These are phyloP conservation scores for Lipomyces yamadae DNA, from an alignment of 805 yeast species.

Conservation along the genomic window DNA sequence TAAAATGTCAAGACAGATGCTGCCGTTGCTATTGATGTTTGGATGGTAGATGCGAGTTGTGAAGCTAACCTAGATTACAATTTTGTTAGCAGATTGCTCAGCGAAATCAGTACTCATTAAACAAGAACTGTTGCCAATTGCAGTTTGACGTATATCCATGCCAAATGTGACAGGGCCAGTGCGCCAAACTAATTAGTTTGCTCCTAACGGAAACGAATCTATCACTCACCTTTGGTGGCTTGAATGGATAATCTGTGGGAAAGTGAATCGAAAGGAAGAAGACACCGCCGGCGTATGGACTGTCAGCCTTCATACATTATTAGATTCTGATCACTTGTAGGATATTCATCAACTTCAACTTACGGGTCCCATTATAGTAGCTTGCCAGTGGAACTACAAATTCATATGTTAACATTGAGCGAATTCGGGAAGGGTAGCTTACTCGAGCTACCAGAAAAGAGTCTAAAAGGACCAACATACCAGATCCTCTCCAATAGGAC, in stretches of 20 bases:
- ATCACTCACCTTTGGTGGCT: conserved; percentile 76
- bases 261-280: conserved; percentile 94
- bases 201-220: neutral
- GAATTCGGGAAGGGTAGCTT: neutral
- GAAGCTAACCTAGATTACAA: conserved; percentile 59
- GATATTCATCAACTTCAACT: neutral
- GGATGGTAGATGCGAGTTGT: conserved; percentile 97
- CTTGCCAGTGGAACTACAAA: conserved; percentile 92
- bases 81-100: neutral
- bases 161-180: too few species aligned
- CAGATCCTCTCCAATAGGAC: conserved; percentile 97
- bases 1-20: conserved; percentile 93
- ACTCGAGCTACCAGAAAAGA: neutral
- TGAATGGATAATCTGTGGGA: conserved; percentile 99
- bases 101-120: neutral
- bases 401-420: neutral
- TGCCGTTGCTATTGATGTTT: conserved; percentile 93
- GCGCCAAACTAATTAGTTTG: too few species aligned
- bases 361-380: conserved; percentile 95
- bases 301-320: conserved; percentile 59
- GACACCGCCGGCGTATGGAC: conserved; percentile 86
- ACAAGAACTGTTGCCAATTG: too few species aligned
- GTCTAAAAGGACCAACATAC: conserved; percentile 15
- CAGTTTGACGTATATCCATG: too few species aligned
- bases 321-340: neutral